Evolutionary conservation across 2,329 filamentous ascomycete species (phyloP).

Genomic region (Colletotrichum cordylinicola): DNA sequence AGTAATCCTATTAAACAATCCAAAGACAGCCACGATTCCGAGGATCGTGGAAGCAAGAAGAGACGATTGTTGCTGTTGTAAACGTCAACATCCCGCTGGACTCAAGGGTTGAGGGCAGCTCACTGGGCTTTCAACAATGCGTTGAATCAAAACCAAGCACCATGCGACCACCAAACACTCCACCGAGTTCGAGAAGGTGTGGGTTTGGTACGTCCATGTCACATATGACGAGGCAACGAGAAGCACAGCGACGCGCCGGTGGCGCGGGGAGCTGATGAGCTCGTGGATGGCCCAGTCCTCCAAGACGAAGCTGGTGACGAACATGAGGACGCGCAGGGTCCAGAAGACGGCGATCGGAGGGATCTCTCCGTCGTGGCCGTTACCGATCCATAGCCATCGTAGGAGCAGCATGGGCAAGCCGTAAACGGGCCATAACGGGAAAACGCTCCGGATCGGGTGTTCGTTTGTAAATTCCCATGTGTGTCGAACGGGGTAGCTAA

Average conservation of each 20-base stretch:
- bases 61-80: constrained; percentile 71
- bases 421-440: constrained; percentile 95
- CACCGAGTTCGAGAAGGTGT: constrained; percentile 97
- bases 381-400: constrained; percentile 90
- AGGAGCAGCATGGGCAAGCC: constrained; percentile 91
- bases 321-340: constrained; percentile 88
- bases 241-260: constrained; percentile 76
- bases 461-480: constrained; percentile 97
- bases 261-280: constrained; percentile 76
- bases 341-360: constrained; percentile 90
- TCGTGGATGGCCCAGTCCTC: constrained; percentile 98
- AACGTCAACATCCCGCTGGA: neutral
- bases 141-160: constrained; percentile 89
- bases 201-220: constrained; percentile 98
- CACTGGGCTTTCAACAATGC: constrained; percentile 82
- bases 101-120: constrained; percentile 29
- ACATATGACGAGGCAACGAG: constrained; percentile 96
- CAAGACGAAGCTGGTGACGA: constrained; percentile 91
- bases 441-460: constrained; percentile 90
- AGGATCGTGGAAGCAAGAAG: constrained; percentile 78
- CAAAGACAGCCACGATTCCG: constrained; percentile 82
- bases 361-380: constrained; percentile 76
- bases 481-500: constrained; percentile 85
- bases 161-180: constrained; percentile 93
- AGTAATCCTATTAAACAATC: constrained; percentile 95